Base-by-base conservation (phyloP, 306 rosid species). In the Cucurbita pepo region DNA sequence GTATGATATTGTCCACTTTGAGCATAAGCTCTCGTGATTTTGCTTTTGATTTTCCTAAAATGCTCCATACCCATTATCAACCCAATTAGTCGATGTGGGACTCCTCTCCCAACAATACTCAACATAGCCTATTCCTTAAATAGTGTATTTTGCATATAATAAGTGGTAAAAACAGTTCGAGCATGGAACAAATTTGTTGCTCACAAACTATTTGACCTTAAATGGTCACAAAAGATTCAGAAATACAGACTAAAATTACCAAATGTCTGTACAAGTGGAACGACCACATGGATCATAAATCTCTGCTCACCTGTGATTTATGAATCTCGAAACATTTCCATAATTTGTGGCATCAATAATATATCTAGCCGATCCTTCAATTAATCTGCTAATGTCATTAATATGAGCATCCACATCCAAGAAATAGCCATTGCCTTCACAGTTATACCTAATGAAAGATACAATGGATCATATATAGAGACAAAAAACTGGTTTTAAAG, bases 301-400 rank as follows among this genome's bases (percentile, higher is more conserved):
- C 60, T 25, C 79, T 37, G 44, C 52, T 82, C 78, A 89, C 99
- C 97, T 89, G 76, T 94, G 97, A 91, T 91, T 94, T 83, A 94
- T 85, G 84, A 94, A 94, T 80, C 97, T 88, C 56, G 99, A 88
- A 75, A 94, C 95, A 69, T 94, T 94, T 78, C 96, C 99, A 57
- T 83, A 89, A 54, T 80, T 80, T 8, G 96, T 80, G 56, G 97
- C 78, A 83, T 94, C 99, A 50, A 91, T 84, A 53, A 77, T 85
- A 84, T 82, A 86, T 36, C 58, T 83, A 41, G 75, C 82, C 77
- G 83, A 88, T 75, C 88, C 97, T 69, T 88, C 99, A 18, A 88
- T 78, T 86, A 91, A 75, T 86, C 97, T 86, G 77, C 96, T 79
- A 88, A 94, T 94, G 80, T 94, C 99, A 77, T 94, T 91, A 55